Conservation (phyloP, 768 basidiomycete genomes). For the Cyclocybe aegerita region DNA sequence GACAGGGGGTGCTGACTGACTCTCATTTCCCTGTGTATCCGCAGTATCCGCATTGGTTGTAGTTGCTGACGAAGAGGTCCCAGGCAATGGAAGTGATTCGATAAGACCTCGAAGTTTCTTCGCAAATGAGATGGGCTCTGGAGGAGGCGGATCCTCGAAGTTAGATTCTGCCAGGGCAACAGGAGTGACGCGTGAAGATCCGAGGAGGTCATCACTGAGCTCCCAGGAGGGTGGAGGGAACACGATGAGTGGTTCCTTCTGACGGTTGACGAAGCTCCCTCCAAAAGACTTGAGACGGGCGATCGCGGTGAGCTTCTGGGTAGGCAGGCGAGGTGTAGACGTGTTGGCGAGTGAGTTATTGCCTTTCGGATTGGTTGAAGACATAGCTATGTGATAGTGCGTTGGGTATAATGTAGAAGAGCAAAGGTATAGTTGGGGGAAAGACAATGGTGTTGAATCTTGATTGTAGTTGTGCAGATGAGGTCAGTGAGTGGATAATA, state of each 20-base stretch:
- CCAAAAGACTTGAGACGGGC: conserved; percentile 36
- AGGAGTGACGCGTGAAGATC: conserved; percentile 8
- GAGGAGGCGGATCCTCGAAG: conserved; percentile 14
- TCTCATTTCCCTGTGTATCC: conserved; percentile 20
- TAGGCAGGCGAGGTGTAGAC: conserved; percentile 20
- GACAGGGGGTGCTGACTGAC: conserved; percentile 32
- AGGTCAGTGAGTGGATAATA: background rate
- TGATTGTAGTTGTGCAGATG: conserved; percentile 1
- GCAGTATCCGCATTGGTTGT: conserved; percentile 12
- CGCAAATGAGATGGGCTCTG: conserved; percentile 38
- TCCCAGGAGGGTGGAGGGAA: conserved; percentile 52
- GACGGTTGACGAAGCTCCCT: conserved; percentile 19
- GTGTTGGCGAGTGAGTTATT: conserved; percentile 1
- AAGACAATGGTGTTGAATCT: background rate
- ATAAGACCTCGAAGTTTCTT: conserved; percentile 34
- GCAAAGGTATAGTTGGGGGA: conserved; percentile 1
- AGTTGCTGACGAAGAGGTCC: conserved; percentile 17
- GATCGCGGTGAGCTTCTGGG: conserved; percentile 33
- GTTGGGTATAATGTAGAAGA: background rate
- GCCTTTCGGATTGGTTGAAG: conserved; percentile 7
- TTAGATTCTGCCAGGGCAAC: conserved; percentile 19
- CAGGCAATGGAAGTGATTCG: conserved; percentile 33
- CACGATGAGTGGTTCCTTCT: conserved; percentile 18
- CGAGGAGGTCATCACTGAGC: conserved; percentile 29
- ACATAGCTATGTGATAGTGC: conserved; percentile 3